A percentile compares a stretch with the other conserved stretches of the same genome.
These are phyloP conservation scores for Paramecium sonneborni DNA, from an alignment of 73 alveolate species.

Conservation along the genomic window DNA sequence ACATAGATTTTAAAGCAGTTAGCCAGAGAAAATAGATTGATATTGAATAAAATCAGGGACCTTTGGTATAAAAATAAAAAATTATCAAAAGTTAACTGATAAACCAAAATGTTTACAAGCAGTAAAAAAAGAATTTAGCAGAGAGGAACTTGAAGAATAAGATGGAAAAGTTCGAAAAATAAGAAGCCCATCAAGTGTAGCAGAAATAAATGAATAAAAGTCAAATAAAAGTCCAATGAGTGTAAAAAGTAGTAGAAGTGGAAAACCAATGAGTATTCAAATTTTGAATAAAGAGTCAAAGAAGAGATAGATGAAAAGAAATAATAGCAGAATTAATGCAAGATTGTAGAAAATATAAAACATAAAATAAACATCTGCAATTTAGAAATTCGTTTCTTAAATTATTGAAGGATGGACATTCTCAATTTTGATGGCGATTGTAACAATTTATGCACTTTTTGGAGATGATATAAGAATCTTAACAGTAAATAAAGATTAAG, in stretches of 20 bases:
- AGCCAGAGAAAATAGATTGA: neutral
- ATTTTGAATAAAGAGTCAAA: neutral
- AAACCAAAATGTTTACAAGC: neutral
- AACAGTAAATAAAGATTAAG: slow-evolving; percentile 53
- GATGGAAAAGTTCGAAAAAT: neutral
- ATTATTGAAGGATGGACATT: slow-evolving; percentile 30
- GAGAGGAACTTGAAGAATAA: neutral
- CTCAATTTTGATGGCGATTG: slow-evolving; percentile 71
- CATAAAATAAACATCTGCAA: neutral
- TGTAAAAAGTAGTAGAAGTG: neutral
- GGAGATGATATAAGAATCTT: slow-evolving; percentile 84
- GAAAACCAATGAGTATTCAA: neutral
- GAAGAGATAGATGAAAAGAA: neutral
- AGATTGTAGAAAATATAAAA: neutral
- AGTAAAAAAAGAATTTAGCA: neutral
- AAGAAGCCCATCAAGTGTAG: slow-evolving; percentile 8
- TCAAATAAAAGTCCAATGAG: neutral
- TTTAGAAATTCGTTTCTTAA: neutral
- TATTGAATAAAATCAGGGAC: neutral
- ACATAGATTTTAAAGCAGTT: neutral
- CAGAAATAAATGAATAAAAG: neutral
- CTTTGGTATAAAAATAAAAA: neutral
- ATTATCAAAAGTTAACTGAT: neutral
- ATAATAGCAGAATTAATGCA: neutral
- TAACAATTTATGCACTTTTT: slow-evolving; percentile 88